Base-by-base conservation (phyloP, 176 grass and related monocot genomes). In the Triticum urartu region DNA sequence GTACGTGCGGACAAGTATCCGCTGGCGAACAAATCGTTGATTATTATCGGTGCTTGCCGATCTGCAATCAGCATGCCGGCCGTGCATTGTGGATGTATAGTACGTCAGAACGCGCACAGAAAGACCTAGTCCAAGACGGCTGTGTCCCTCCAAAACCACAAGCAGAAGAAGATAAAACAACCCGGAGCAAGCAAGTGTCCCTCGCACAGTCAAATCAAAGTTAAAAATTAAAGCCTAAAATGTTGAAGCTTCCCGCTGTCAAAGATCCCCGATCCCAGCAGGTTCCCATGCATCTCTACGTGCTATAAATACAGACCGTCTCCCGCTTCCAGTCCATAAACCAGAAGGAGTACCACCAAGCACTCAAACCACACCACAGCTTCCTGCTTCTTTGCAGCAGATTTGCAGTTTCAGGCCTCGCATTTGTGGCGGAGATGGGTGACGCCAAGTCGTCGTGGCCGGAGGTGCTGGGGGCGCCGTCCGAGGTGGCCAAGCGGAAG, bases 391-490 rank as follows among this genome's bases (percentile, higher is more conserved):
- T 48, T 52, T 17, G 9, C 8, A 45, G 64, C 78, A 79, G 5
- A 45, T 34, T 47, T 71, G 0, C 59, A 62, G 8, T 54, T 54
- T 18, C 64, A 61, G 64, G 15, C 30, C 22, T 45, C 12, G 47
- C 3, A 2, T 0, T 4, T 42, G 28, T 5, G 22, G 43, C 7
- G 3, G 20, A 33, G 7, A 83, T 88, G 87, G 60, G 70, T 12
- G 28, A 59, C 34, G 52, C 54, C 21, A 84, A 89, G 59, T 73
- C 65, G 39, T 50, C 75, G 3, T 89, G 87, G 87, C 81, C 87
- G 28, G 87, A 92, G 84, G 26, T 81, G 80, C 2, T 72, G 39
- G 28, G 80, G 22, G 15, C 15, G 80, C 80, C 85, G 60, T 70
- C 30, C 1, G 77, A 61, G 75, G 81, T 6, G 28, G 81, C 87